Conservation (phyloP, 345 rosid genomes). For the Erodium maritimum region DNA sequence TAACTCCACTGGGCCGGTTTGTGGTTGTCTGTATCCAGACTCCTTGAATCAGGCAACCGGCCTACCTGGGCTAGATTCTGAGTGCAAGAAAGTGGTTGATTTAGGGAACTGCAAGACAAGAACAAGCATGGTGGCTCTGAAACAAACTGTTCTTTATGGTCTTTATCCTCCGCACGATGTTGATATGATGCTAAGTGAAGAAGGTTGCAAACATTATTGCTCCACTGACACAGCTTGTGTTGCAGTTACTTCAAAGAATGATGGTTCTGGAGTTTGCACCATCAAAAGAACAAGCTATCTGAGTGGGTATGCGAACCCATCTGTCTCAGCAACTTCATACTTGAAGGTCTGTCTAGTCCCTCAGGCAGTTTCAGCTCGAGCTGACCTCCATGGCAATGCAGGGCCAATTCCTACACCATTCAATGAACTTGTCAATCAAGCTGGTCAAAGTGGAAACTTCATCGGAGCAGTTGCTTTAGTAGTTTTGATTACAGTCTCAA, state of each 20-base stretch:
- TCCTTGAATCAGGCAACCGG: slow-evolving; percentile 27
- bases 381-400: not conserved
- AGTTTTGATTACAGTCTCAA: slow-evolving; percentile 23
- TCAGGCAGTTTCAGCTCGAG: slow-evolving; percentile 17
- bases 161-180: slow-evolving; percentile 16
- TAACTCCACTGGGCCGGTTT: slow-evolving; percentile 27
- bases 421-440: too few relatives aligned
- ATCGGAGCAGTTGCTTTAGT: slow-evolving; percentile 18
- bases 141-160: slow-evolving; percentile 27
- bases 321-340: slow-evolving; percentile 41
- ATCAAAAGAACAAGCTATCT: slow-evolving; percentile 36
- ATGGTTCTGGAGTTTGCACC: slow-evolving; percentile 50
- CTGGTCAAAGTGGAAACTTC: not conserved
- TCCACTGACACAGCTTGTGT: slow-evolving; percentile 27
- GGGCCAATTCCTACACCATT: too few relatives aligned
- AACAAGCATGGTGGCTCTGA: slow-evolving; percentile 37
- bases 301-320: slow-evolving; percentile 41
- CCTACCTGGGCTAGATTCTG: slow-evolving; percentile 39
- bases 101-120: slow-evolving; percentile 30
- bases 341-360: slow-evolving; percentile 42
- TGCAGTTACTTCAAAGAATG: slow-evolving; percentile 45
- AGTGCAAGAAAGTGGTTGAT: slow-evolving; percentile 47
- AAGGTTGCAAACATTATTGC: slow-evolving; percentile 42
- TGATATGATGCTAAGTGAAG: slow-evolving; percentile 20
- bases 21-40: slow-evolving; percentile 52